These are phyloP conservation scores for Colletotrichum echinochloae DNA, from an alignment of 2,329 filamentous ascomycete genomes.

Conservation along the genomic window DNA sequence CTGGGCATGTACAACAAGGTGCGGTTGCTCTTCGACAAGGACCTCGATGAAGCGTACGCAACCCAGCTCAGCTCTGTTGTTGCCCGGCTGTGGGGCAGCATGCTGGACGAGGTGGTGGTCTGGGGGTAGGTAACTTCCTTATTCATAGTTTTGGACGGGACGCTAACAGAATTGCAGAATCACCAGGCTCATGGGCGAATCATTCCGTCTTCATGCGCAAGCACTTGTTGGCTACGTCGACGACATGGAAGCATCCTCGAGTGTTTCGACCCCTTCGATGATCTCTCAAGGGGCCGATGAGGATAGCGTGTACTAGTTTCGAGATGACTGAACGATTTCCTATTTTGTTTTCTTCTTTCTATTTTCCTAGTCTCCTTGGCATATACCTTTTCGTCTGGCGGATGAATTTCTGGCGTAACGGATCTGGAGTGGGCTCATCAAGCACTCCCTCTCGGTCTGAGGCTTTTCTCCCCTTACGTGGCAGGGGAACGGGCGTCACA, in stretches of 20 bases:
- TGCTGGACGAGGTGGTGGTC: constrained; percentile 98
- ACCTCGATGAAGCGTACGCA: constrained; percentile 84
- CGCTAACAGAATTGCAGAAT: constrained; percentile 67
- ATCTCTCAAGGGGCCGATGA: constrained; percentile 78
- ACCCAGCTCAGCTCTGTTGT: constrained; percentile 94
- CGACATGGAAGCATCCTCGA: constrained; percentile 77
- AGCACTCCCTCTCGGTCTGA: constrained; percentile 29
- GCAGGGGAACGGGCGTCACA: constrained; percentile 33
- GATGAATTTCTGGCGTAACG: constrained; percentile 42
- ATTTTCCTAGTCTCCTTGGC: constrained; percentile 54
- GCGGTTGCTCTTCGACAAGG: constrained; percentile 89
- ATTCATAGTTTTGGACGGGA: neutral
- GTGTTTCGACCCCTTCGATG: constrained; percentile 78
- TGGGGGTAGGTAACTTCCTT: constrained; percentile 85
- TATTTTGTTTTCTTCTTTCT: constrained; percentile 54
- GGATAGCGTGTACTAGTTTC: constrained; percentile 75
- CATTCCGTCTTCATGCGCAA: constrained; percentile 96
- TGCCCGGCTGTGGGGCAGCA: constrained; percentile 94
- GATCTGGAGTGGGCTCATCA: constrained; percentile 35
- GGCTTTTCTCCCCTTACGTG: constrained; percentile 31
- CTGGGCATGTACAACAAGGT: constrained; percentile 93
- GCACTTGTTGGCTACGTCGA: constrained; percentile 96
- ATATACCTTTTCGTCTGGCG: constrained; percentile 56
- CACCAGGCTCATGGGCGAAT: constrained; percentile 96
- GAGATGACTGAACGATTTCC: constrained; percentile 65